Percentiles rank a stretch among this genome's conserved stretches.
phyloP scores from a whole-genome alignment of 2,329 filamentous ascomycete species.

The Exophiala bonariae region DNA sequence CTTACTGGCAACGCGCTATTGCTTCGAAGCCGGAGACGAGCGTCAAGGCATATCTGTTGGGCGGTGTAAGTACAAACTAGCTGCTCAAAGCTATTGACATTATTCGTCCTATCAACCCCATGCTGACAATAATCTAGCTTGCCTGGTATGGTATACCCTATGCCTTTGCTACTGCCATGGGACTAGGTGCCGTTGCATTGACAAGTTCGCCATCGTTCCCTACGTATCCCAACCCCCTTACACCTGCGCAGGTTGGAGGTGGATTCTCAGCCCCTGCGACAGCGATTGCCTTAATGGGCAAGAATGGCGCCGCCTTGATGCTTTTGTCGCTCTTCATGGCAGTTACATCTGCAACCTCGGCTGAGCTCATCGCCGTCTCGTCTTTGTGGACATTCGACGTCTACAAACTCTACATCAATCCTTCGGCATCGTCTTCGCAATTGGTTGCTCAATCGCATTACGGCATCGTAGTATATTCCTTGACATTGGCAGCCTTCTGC shows the following conservation, averaged over 20 bases:
- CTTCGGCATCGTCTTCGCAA: constrained; percentile 68
- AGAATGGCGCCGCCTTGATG: constrained; percentile 74
- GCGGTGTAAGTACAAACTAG: constrained; percentile 37
- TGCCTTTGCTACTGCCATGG: constrained; percentile 85
- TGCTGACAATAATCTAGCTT: constrained; percentile 39
- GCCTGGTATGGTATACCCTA: constrained; percentile 92
- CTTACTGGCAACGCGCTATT: constrained; percentile 48
- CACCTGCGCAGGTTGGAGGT: constrained; percentile 70
- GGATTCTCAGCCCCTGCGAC: constrained; percentile 83
- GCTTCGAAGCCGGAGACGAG: constrained; percentile 42
- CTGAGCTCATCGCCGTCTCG: constrained; percentile 82
- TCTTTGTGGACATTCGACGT: constrained; percentile 87
- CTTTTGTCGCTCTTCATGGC: constrained; percentile 86
- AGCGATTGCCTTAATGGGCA: constrained; percentile 77
- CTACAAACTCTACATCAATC: constrained; percentile 84
- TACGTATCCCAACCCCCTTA: constrained; percentile 65
- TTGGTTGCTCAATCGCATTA: constrained; percentile 78
- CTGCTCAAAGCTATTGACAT: too few relatives aligned
- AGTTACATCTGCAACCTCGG: constrained; percentile 78
- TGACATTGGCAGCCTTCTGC: constrained; percentile 68
- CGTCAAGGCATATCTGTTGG: constrained; percentile 44
- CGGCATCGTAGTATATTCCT: constrained; percentile 70
- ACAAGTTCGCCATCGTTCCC: constrained; percentile 65
- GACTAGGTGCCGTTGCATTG: constrained; percentile 74
- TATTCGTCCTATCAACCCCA: background rate